These are phyloP conservation scores for Chaetomium globosum DNA, from an alignment of 2,329 filamentous ascomycete genomes.

Conservation along the genomic window DNA sequence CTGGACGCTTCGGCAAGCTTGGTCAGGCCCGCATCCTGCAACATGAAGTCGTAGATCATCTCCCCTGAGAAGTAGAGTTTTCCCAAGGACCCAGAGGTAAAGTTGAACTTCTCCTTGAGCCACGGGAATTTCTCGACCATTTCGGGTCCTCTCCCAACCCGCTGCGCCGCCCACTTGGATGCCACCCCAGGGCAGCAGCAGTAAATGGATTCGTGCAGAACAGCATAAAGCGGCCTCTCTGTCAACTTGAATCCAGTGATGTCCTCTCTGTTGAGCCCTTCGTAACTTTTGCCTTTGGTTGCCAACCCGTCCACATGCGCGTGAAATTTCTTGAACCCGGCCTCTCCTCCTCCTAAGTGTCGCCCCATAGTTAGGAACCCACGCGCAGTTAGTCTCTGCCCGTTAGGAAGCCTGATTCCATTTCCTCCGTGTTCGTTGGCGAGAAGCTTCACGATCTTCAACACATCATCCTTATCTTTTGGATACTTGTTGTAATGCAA, in stretches of 20 bases:
- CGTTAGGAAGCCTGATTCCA: slow-evolving; percentile 46
- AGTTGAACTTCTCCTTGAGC: slow-evolving; percentile 38
- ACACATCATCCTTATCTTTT: slow-evolving; percentile 64
- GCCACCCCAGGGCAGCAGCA: slow-evolving; percentile 53
- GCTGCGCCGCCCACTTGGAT: slow-evolving; percentile 64
- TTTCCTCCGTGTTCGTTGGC: not conserved
- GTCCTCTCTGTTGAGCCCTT: not conserved
- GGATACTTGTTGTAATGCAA: slow-evolving; percentile 68
- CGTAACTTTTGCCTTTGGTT: not conserved
- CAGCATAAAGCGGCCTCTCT: slow-evolving; percentile 65
- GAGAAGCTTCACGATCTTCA: slow-evolving; percentile 38
- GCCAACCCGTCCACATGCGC: slow-evolving; percentile 7
- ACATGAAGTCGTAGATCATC: slow-evolving; percentile 70
- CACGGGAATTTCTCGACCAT: slow-evolving; percentile 37
- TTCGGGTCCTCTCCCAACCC: slow-evolving; percentile 49
- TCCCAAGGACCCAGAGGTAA: no score
- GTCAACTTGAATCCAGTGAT: slow-evolving; percentile 55
- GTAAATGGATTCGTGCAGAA: slow-evolving; percentile 71
- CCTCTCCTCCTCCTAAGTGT: slow-evolving; percentile 51
- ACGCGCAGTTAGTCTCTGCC: slow-evolving; percentile 55
- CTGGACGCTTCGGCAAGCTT: slow-evolving; percentile 60
- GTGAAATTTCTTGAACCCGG: slow-evolving; percentile 22
- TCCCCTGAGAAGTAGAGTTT: slow-evolving; percentile 68
- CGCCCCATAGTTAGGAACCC: slow-evolving; percentile 64
- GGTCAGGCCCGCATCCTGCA: slow-evolving; percentile 61